Conservation (phyloP, 2,329 filamentous ascomycete genomes). For the Monilinia polystroma region DNA sequence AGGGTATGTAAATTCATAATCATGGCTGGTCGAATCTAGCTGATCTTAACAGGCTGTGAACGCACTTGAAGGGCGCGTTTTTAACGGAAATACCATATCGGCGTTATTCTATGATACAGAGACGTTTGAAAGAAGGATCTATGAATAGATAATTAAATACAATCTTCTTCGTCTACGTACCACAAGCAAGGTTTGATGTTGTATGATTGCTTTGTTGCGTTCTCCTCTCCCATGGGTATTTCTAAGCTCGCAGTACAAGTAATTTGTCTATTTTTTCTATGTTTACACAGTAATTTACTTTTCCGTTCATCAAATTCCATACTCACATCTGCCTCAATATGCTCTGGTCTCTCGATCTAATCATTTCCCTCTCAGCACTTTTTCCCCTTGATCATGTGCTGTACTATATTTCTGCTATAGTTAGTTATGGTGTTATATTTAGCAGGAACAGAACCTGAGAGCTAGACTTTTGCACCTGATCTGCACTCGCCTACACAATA, state of each 20-base stretch:
- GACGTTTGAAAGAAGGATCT: constrained; percentile 72
- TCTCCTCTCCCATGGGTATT: background rate
- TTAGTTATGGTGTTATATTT: background rate
- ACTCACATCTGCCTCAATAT: background rate
- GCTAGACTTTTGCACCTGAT: too few relatives aligned
- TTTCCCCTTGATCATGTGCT: background rate
- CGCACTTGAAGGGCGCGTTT: constrained; percentile 80
- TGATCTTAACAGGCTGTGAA: constrained; percentile 69
- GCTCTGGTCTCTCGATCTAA: background rate
- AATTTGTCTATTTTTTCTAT: background rate
- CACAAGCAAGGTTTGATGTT: background rate
- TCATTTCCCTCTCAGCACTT: background rate
- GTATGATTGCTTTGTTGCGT: background rate
- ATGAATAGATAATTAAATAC: constrained; percentile 38
- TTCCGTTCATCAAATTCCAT: background rate
- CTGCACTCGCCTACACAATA: too few relatives aligned
- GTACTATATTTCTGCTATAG: background rate
- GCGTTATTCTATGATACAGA: constrained; percentile 80
- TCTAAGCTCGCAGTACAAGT: background rate
- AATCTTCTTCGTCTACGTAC: background rate
- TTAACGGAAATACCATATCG: constrained; percentile 82
- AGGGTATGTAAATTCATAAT: constrained; percentile 56
- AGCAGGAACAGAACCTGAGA: too few relatives aligned
- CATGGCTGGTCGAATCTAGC: constrained; percentile 21
- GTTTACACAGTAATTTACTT: background rate